A percentile compares a stretch with the other conserved stretches of the same genome.
Conservation (phyloP, 2,329 filamentous ascomycete genomes). For the Hypoxylon sp. region DNA sequence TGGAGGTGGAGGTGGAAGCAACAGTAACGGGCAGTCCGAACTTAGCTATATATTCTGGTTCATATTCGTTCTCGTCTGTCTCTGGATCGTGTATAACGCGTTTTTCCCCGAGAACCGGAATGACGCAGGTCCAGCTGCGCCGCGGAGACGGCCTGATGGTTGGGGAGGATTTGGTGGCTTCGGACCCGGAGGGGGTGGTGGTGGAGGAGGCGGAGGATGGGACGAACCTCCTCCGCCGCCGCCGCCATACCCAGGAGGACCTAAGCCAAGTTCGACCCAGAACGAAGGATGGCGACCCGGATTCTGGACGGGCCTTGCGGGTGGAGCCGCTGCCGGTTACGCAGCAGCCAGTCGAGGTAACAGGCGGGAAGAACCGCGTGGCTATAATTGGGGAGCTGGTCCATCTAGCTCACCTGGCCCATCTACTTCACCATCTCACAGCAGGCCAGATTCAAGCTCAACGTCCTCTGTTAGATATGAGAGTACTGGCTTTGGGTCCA, state of each 20-base stretch:
- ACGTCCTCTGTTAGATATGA: constrained; percentile 69
- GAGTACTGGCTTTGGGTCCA: constrained; percentile 81
- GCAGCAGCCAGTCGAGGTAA: constrained; percentile 66
- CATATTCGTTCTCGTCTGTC: constrained; percentile 71
- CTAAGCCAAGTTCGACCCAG: constrained; percentile 55
- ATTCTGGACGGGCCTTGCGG: constrained; percentile 79
- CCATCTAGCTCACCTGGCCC: constrained; percentile 50
- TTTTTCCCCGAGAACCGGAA: constrained; percentile 53
- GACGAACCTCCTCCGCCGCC: constrained; percentile 63
- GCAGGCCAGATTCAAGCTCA: constrained; percentile 57
- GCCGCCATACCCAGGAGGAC: constrained; percentile 66
- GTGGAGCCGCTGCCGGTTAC: constrained; percentile 79
- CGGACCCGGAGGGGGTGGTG: constrained; percentile 59
- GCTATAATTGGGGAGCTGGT: constrained; percentile 52
- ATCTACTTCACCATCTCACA: constrained; percentile 52
- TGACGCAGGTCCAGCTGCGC: constrained; percentile 20
- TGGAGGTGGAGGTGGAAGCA: constrained; percentile 45
- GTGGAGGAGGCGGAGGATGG: constrained; percentile 55
- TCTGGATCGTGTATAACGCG: constrained; percentile 74
- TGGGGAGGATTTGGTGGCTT: constrained; percentile 58
- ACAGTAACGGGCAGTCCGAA: constrained; percentile 48
- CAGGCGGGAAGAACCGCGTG: constrained; percentile 52
- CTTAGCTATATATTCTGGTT: constrained; percentile 67
- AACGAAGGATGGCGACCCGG: constrained; percentile 76
- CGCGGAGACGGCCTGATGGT: constrained; percentile 49